A percentile compares a stretch with the other conserved stretches of the same genome.
Conservation (phyloP, 140 eudicot species). For the Erigeron philadelphicus region DNA sequence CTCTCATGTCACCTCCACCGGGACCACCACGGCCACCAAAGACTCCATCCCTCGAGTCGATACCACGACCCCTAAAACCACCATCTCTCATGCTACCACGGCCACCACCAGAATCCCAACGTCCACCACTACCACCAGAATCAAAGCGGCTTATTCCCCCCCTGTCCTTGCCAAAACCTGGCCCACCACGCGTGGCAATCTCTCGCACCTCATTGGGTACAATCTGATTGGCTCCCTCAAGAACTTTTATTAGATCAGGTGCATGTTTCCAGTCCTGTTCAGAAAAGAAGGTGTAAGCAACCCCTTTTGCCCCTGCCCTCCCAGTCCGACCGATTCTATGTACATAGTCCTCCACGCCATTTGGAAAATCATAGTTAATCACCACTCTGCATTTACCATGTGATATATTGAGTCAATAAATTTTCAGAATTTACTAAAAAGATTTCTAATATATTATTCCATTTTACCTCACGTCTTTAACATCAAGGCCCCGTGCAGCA, state of each 20-base stretch:
- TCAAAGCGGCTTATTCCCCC: conserved; percentile 53
- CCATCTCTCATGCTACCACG: conserved; percentile 46
- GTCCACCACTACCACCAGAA: conserved; percentile 60
- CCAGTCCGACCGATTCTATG: conserved; percentile 92
- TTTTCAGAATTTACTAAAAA: background rate
- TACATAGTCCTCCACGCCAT: conserved; percentile 86
- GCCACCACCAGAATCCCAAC: conserved; percentile 77
- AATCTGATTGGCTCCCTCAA: conserved; percentile 87
- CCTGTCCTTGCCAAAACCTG: conserved; percentile 55
- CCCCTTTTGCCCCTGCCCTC: conserved; percentile 89
- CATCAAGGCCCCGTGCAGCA: conserved; percentile 87
- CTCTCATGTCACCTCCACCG: conserved; percentile 56
- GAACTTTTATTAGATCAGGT: conserved; percentile 65
- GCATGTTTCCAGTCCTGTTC: conserved; percentile 97
- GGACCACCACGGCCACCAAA: conserved; percentile 60
- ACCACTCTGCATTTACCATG: conserved; percentile 55
- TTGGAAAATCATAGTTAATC: conserved; percentile 84
- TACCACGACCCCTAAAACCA: conserved; percentile 63
- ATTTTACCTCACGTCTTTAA: conserved; percentile 72
- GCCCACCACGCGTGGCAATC: conserved; percentile 80
- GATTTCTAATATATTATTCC: background rate
- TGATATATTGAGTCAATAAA: background rate
- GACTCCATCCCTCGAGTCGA: conserved; percentile 48
- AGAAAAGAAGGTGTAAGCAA: conserved; percentile 73
- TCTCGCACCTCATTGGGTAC: conserved; percentile 77